These are phyloP conservation scores for Fusarium pseudograminearum DNA, from an alignment of 2,329 filamentous ascomycete species.

Conservation along the genomic window DNA sequence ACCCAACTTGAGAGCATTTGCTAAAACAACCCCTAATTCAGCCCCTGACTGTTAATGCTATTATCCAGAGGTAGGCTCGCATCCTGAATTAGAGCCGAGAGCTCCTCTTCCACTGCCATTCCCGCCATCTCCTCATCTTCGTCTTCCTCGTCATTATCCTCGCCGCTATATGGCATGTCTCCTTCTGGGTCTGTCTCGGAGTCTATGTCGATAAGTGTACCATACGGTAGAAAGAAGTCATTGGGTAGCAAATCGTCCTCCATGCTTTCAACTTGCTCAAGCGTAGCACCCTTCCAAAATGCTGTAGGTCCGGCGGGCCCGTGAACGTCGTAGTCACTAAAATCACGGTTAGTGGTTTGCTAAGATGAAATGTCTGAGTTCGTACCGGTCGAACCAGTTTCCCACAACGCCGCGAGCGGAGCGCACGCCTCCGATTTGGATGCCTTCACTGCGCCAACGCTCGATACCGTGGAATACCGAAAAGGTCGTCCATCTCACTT, in stretches of 20 bases:
- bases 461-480: constrained; percentile 74
- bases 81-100: constrained; percentile 38
- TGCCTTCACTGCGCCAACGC: constrained; percentile 80
- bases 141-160: constrained; percentile 32
- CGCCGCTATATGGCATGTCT: constrained; percentile 46
- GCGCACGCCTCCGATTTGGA: constrained; percentile 76
- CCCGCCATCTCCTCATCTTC: constrained; percentile 33
- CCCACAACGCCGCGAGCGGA: constrained; percentile 77
- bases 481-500: constrained; percentile 79
- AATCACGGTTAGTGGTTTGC: not conserved
- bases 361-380: not conserved
- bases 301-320: constrained; percentile 80
- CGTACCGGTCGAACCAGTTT: constrained; percentile 81
- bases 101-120: constrained; percentile 29
- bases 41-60: constrained; percentile 1
- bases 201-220: constrained; percentile 37
- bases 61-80: constrained; percentile 36
- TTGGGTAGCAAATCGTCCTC: constrained; percentile 51
- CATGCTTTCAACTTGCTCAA: constrained; percentile 43
- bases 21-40: not conserved
- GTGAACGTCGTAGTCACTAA: constrained; percentile 72
- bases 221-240: constrained; percentile 50
- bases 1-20: constrained; percentile 1
- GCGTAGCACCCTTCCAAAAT: constrained; percentile 80
- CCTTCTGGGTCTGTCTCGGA: constrained; percentile 43